Evolutionary conservation across 306 rosid genomes (phyloP), one percentile per base, ranked within the genome.

Genomic region (Castanopsis chinensis): DNA sequence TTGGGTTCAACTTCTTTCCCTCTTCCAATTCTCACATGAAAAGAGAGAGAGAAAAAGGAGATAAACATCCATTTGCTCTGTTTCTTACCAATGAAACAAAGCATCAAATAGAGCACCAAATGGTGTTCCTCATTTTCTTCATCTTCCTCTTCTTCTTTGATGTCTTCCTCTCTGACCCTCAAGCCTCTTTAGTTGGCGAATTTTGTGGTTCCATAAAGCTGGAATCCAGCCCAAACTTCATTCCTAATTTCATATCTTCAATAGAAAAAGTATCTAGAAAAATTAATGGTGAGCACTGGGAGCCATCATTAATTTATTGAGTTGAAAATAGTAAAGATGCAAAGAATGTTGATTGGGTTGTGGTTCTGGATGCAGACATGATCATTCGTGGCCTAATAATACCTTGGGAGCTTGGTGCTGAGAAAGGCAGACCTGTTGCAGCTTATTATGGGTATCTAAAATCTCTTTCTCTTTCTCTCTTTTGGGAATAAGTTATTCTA

Each of bases 401-500:
- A 68, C 99, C 99, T 79, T 95, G 99, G 98, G 92, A 93, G 78
- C 97, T 95, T 82, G 99, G 98, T 83, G 98, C 98, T 54, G 97
- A 95, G 91, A 95, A 88, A 88, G 96, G 98, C 78, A 91, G 88
- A 75, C 98, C 98, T 32, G 98, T 95, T 81, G 94, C 99, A 0
- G 99, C 98, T 35, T 93, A 73, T 72, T 95, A 95, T 80, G 99
- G 99, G 99, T 95, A 90, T 76, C 41, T 64, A 56, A 37, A 81
- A 69, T 76, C 43, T 33, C 35, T 2, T 15, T 43, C 56, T 28
- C 79, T 71, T 70, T 65, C 32, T 69, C 61, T 33, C 58, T 5
- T 30, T 14, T 72, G 19, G n/a, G 67, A 53, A 20, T 64, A 74
- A 54, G 67, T 75, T 30, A 14, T 83, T 41, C 23, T 58, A 59